Evolutionary conservation across 2,329 filamentous ascomycete species (phyloP).

Genomic region (Botrytis elliptica): DNA sequence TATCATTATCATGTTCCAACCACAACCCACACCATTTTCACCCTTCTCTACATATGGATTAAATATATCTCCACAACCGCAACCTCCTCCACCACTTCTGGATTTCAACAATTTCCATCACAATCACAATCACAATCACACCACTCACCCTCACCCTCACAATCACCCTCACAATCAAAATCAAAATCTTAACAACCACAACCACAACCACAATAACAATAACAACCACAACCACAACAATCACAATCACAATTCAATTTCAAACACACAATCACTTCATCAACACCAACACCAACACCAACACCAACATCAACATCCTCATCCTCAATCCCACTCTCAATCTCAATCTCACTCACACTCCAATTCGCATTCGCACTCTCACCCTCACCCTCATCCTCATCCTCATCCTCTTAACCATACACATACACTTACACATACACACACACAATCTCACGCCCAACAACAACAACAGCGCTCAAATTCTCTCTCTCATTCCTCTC

Average conservation of each 20-base stretch:
- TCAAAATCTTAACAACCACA: background rate
- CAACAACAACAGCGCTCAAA: conserved; percentile 8
- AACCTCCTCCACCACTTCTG: conserved; percentile 18
- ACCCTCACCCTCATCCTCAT: conserved; percentile 5
- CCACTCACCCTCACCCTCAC: background rate
- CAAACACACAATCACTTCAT: background rate
- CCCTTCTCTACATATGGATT: conserved; percentile 33
- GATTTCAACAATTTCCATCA: conserved; percentile 16
- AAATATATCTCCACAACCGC: conserved; percentile 20
- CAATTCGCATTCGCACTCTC: background rate
- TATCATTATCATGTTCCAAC: conserved; percentile 35
- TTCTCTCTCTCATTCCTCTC: conserved; percentile 2
- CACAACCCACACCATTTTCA: conserved; percentile 36
- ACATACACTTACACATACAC: background rate
- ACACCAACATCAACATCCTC: background rate
- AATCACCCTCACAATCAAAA: background rate
- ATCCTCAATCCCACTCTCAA: background rate
- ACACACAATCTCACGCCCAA: background rate
- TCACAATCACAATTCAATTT: background rate
- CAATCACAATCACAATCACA: background rate
- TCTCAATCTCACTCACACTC: background rate
- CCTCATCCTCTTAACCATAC: background rate
- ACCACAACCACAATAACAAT: background rate
- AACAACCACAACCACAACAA: too few species aligned
- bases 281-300: background rate